Evolutionary conservation across 2,329 filamentous ascomycete species (phyloP), one percentile per base, ranked within the genome.

Genomic region (Diaporthe vexans): DNA sequence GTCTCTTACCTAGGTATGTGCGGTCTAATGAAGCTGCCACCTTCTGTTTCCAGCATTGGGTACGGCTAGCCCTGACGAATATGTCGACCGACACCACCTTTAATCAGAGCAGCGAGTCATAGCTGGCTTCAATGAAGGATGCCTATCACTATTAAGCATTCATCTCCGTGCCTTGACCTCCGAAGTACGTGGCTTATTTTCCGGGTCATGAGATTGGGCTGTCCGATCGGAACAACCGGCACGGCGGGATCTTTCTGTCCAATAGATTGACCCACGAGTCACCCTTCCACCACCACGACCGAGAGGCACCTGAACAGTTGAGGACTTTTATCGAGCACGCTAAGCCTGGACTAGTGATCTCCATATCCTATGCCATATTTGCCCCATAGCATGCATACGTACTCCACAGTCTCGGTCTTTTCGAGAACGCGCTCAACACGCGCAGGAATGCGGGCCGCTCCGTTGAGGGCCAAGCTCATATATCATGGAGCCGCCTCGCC

Each of bases 261-360:
- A 70, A 70, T 70, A 40, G 24, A 70, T 46, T 4, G 67, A 17
- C 67, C 67, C 67, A 70, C 67, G 67, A 58, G 67, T 40, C 63
- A 40, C 33, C 15, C 13, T 40, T 46, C 15, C 63, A 40, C 33
- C 2, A 29, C 48, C 63, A 40, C 33, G 9, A 10, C 11, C 9
- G 26, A 43, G 40, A 19, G 15, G 40, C 40, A 52, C 33, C 63
- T 33, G 35, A 40, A 43, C 40, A 43, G 15, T 43, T 19, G 40
- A 35, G 63, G 63, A 67, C 48, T 68, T 68, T 68, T 68, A 40
- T n/a, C 33, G 48, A 68, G 63, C 33, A 54, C 63, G 63, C 63
- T 68, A 68, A 52, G 15, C 33, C 63, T 13, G 17, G 63, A 54
- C 1, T 7, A 68, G 63, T n/a, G 4, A 52, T 67, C 11, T 24